Conservation (phyloP, 371 early-diverging fungal genomes). For the Funneliformis caledonium region DNA sequence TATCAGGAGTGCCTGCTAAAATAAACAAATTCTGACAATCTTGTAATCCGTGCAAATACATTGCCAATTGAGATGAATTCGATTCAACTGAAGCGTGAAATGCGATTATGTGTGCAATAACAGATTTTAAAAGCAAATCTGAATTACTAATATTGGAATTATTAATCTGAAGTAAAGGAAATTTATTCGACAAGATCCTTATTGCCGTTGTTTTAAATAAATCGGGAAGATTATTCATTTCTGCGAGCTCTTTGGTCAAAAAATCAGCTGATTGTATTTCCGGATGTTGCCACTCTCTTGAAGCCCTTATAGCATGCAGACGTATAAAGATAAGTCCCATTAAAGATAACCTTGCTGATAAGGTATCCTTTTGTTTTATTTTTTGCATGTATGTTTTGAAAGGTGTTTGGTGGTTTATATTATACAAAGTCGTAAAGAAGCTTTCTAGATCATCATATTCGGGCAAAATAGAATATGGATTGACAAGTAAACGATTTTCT, state of each 20-base stretch:
- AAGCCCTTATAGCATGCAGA: conserved; percentile 10
- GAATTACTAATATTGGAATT: not conserved
- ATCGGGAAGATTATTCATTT: not conserved
- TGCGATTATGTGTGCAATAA: conserved; percentile 10
- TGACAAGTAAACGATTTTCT: conserved; percentile 9
- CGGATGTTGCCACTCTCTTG: not conserved
- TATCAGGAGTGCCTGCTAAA: not conserved
- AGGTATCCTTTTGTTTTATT: conserved; percentile 6
- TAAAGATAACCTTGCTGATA: not conserved
- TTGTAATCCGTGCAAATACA: conserved; percentile 2
- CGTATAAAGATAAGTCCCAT: conserved; percentile 16
- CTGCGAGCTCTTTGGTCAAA: not conserved
- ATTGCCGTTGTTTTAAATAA: not conserved
- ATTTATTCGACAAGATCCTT: not conserved
- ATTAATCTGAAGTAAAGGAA: conserved; percentile 14
- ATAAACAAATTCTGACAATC: not conserved
- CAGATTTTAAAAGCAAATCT: conserved; percentile 29
- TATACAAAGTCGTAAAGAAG: not conserved
- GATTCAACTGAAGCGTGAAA: conserved; percentile 13
- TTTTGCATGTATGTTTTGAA: conserved; percentile 1
- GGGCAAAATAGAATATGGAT: conserved; percentile 22
- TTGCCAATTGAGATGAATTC: conserved; percentile 1
- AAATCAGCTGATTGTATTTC: conserved; percentile 14
- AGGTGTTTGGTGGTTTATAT: not conserved
- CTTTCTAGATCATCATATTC: conserved; percentile 19